Base-by-base conservation (phyloP, 78 protist genomes). In the Parvularia atlantis region DNA sequence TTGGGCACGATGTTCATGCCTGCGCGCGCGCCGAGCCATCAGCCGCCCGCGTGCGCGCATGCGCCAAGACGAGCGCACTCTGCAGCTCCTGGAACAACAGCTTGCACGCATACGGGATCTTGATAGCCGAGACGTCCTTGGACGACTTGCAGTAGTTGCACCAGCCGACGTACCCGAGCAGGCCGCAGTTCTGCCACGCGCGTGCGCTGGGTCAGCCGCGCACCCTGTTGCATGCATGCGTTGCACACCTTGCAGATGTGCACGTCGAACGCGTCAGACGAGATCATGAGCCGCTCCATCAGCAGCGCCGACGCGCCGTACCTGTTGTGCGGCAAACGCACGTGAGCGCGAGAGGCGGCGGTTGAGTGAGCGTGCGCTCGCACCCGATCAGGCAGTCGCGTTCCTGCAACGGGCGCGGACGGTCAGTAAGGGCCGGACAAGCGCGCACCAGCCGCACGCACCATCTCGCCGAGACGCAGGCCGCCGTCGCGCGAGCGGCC, bases 391-490 rank as follows among this genome's bases (percentile, higher is more conserved):
- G 83, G 59, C 97, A 94, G 75, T 95, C 99, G 30, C 73, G 46
- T 9, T 41, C n/a, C n/a, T 63, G 68, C 22, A 33, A 70, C 65
- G 76, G 71, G 73, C 78, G 33, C 61, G 10, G 30, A 33, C 22
- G 22, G 13, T 44, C 9, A 44, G 50, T 44, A 13, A 9, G 26
- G 26, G 26, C 63, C 44, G 22, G 22, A 59, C 63, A 59, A 59
- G 13, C 63, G 13, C 63, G 35, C 0, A 63, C 68, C 11, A 30
- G 24, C 24, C 33, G 24, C 33, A 53, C 97, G 64, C 57, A 90
- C 99, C 99, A 97, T 97, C 89, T 95, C 99, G 44, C 99, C 99
- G 24, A 98, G 78, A 6, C 99, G 91, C 43, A 97, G 86, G 24
- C 99, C 99, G 33, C 99, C 99, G 56, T 91, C 97, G 9, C 97